phyloP scores from a whole-genome alignment of 1,284 basidiomycete genomes.

The Pascua sp. region DNA sequence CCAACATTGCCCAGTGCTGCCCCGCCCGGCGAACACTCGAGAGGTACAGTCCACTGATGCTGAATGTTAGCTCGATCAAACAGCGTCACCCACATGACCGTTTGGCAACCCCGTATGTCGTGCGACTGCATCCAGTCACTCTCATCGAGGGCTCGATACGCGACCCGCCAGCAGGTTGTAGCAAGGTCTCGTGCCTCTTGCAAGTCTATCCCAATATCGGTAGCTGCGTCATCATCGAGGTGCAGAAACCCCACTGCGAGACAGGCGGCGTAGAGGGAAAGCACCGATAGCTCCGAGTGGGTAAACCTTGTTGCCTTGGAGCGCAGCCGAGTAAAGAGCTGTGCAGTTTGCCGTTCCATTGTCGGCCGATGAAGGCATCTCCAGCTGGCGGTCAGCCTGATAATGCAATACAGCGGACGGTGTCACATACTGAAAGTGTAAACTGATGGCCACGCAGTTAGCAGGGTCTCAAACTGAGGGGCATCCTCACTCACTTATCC shows the following conservation, averaged over 20 bases:
- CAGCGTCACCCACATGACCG: constrained; percentile 18
- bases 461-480: too few species aligned
- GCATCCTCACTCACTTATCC: too few species aligned
- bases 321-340: constrained; percentile 16
- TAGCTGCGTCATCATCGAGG: constrained; percentile 21
- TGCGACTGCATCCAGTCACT: constrained; percentile 32
- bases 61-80: not conserved
- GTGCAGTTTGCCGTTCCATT: constrained; percentile 18
- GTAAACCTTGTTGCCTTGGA: constrained; percentile 11
- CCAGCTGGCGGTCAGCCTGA: constrained; percentile 1
- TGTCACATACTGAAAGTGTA: too few species aligned
- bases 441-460: too few species aligned
- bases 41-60: constrained; percentile 24
- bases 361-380: constrained; percentile 25
- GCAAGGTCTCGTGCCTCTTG: constrained; percentile 31
- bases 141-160: constrained; percentile 23
- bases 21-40: constrained; percentile 19
- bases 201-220: constrained; percentile 27
- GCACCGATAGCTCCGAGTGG: constrained; percentile 18
- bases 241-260: constrained; percentile 25
- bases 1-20: constrained; percentile 26
- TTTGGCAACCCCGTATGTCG: constrained; percentile 22
- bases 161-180: constrained; percentile 24
- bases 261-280: constrained; percentile 24
- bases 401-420: too few species aligned